These are phyloP conservation scores for Pseudocercospora crystallina DNA, from an alignment of 2,329 filamentous ascomycete genomes.

Conservation along the genomic window DNA sequence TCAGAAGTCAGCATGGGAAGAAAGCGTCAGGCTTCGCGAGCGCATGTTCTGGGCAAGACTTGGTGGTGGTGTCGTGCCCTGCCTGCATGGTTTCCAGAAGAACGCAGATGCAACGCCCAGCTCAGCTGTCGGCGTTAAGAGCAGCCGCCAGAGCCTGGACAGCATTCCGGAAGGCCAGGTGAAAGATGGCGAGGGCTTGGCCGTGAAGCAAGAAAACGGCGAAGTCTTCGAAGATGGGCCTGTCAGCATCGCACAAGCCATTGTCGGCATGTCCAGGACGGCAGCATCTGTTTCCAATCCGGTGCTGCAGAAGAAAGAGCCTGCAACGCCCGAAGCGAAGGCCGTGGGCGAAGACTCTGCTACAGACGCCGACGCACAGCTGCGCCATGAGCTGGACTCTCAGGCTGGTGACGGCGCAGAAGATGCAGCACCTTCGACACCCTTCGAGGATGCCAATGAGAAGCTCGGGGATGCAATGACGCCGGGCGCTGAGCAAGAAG, in stretches of 20 bases:
- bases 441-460: slow-evolving; percentile 24
- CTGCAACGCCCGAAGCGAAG: slow-evolving; percentile 1
- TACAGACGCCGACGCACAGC: not conserved
- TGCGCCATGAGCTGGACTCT: slow-evolving; percentile 9
- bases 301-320: slow-evolving; percentile 8
- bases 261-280: slow-evolving; percentile 8
- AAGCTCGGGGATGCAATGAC: slow-evolving; percentile 11
- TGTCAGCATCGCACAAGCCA: slow-evolving; percentile 9
- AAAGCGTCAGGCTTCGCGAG: slow-evolving; percentile 83
- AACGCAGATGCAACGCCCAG: slow-evolving; percentile 15
- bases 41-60: slow-evolving; percentile 97
- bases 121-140: slow-evolving; percentile 14
- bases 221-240: slow-evolving; percentile 4
- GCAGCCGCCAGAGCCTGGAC: slow-evolving; percentile 20
- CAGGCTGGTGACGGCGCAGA: slow-evolving; percentile 12
- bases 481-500: slow-evolving; percentile 1
- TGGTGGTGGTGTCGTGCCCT: slow-evolving; percentile 84
- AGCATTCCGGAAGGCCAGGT: slow-evolving; percentile 21
- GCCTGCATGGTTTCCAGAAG: slow-evolving; percentile 32
- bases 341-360: no score
- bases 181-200: not conserved
- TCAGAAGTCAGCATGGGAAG: slow-evolving; percentile 88
- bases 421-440: slow-evolving; percentile 14
- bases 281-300: slow-evolving; percentile 9
- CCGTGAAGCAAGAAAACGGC: not conserved